Conservation (phyloP, 2,329 filamentous ascomycete genomes). For the Colletotrichum coccodes region DNA sequence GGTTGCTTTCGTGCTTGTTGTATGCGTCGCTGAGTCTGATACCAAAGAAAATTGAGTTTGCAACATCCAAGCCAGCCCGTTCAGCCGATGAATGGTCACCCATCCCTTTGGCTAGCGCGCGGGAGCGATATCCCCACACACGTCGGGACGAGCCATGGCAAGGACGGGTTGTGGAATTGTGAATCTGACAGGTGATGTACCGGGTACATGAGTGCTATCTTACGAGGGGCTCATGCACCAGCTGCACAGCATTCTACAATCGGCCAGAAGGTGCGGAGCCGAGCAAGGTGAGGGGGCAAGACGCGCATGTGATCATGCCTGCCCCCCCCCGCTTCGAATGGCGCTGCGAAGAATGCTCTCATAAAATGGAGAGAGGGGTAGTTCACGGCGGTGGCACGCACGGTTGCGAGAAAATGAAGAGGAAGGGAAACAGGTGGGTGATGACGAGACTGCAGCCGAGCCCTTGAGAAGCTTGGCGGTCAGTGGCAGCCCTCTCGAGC, state of each 20-base stretch:
- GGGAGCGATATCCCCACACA: constrained; percentile 16
- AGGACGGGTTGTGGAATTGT: not conserved
- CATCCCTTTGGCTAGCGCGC: constrained; percentile 6
- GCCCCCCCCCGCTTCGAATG: not conserved
- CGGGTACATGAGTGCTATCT: constrained; percentile 24
- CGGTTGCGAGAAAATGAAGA: not conserved
- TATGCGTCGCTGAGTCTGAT: not conserved
- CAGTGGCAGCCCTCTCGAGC: not conserved
- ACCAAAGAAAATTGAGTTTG: not conserved
- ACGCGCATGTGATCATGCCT: constrained; percentile 21
- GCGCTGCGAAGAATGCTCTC: constrained; percentile 1
- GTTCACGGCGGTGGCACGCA: not conserved
- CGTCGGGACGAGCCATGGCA: constrained; percentile 17
- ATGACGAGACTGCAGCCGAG: not conserved
- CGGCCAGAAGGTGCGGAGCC: not conserved
- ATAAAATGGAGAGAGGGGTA: not conserved
- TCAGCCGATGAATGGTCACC: not conserved
- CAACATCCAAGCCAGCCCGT: not conserved
- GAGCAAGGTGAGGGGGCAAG: not conserved
- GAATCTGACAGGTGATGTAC: constrained; percentile 6
- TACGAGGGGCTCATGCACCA: constrained; percentile 9
- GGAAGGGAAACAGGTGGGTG: not conserved
- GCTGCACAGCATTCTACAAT: constrained; percentile 10
- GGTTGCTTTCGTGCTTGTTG: not conserved
- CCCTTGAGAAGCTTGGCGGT: not conserved